Evolutionary conservation across 2,329 filamentous ascomycete genomes (phyloP), one percentile per base, ranked within the genome.

Genomic region (Exophiala sp.): DNA sequence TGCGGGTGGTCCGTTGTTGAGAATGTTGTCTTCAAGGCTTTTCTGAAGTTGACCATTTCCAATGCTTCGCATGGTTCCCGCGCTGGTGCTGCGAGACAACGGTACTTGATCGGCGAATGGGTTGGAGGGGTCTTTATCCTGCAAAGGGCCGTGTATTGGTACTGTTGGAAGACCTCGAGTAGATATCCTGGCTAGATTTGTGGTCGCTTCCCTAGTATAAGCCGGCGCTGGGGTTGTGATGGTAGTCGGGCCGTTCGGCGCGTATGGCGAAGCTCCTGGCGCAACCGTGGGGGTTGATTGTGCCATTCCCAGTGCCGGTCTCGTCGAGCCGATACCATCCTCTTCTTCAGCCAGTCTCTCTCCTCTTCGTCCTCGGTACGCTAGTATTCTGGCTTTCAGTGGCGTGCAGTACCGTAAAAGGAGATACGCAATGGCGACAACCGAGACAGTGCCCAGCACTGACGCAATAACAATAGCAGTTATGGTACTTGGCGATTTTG

Each of bases 81-180:
- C 32, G 14, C 42, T 43, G 34, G 23, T 40, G 16, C 47, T 50
- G 22, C 23, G 14, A 16, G 47, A 34, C 10, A 45, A 34, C 2
- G 32, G 32, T 11, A 24, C 47, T 37, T 40, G 40, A 19, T 50
- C 41, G 23, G 21, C 24, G 41, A 50, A 50, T 4, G 47, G 47
- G 23, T 50, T 30, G 3, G 24, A 19, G 3, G 21, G 7, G 9
- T 42, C 39, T n/a, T 24, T 27, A 4, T 24, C 22, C n/a, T 8
- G 21, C 14, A 3, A 9, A 27, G 7, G 7, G 23, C 16, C n/a
- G 6, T 13, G 39, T 9, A 30, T 13, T 10, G 18, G 9, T 5
- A 29, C 24, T 30, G 24, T 10, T 10, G 23, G 24, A n/a, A 27
- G 7, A 3, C 3, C 19, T 27, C 38, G 38, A 18, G 24, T 43